Evolutionary conservation across 495 filamentous ascomycete genomes (phyloP).

Genomic region (Aspergillus egyptiacus): DNA sequence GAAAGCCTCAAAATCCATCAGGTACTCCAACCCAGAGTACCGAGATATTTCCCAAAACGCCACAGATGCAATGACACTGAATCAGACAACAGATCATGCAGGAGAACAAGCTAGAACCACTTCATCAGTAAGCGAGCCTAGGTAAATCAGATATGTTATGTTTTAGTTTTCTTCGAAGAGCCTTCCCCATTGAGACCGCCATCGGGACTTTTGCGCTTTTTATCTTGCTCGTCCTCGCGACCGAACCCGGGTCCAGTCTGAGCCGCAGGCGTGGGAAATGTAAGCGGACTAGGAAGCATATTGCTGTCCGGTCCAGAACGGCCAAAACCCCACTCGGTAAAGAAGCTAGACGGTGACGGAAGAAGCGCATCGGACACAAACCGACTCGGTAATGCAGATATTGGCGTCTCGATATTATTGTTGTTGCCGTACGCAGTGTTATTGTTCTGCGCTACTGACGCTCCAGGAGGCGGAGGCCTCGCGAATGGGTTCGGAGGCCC

Average conservation of each 20-base stretch:
- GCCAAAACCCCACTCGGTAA: conserved; percentile 80
- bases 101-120: too few relatives aligned
- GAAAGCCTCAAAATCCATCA: background rate
- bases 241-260: conserved; percentile 64
- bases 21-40: background rate
- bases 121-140: too few relatives aligned
- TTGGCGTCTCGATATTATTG: conserved; percentile 86
- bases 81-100: too few relatives aligned
- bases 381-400: conserved; percentile 91
- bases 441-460: conserved; percentile 27
- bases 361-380: conserved; percentile 81
- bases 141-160: conserved; percentile 9
- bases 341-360: conserved; percentile 85
- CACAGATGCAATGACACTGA: conserved; percentile 15
- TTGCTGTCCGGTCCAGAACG: conserved; percentile 61
- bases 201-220: conserved; percentile 52
- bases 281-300: conserved; percentile 84
- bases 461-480: conserved; percentile 60
- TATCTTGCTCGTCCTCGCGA: conserved; percentile 49
- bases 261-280: conserved; percentile 81
- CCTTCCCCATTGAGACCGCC: conserved; percentile 33
- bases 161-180: conserved; percentile 46
- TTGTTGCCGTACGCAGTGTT: conserved; percentile 54
- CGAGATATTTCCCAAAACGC: conserved; percentile 16
- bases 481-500: conserved; percentile 96